Evolutionary conservation across 495 filamentous ascomycete species (phyloP), one percentile per base, ranked within the genome.

Genomic region (Daldinia decipiens): DNA sequence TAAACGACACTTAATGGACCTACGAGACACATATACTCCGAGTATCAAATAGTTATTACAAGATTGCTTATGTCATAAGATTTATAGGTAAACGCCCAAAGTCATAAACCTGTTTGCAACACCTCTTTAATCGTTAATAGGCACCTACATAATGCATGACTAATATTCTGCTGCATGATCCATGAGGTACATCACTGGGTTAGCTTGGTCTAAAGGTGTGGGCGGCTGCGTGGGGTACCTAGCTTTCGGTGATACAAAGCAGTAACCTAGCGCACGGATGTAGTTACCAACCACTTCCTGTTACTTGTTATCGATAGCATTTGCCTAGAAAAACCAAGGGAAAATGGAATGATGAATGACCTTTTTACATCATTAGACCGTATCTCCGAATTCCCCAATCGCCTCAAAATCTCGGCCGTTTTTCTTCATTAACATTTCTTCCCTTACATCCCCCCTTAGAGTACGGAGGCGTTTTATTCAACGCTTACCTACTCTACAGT

Each of bases 331-430:
- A 66, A 57, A 58, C 8, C 47, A 54, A 43, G 21, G 24, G 38
- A 56, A 65, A 70, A 56, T 61, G 61, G 56, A 24, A 55, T 63
- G 53, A 67, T 57, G 34, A 59, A 21, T 57, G 45, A 12, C 24
- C 54, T 31, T 57, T 67, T 64, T 70, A 67, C 71, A 67, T 73
- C 65, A 68, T 68, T 68, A 36, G 61, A 53, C 69, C 65, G 65
- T 64, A 68, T 68, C 70, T 67, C 60, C 64, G 67, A 67, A 34
- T 67, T 64, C 59, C 27, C 64, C 54, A 65, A 68, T 72, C 55
- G 43, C 57, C 29, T 65, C 59, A 67, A 19, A 61, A 52, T 59
- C 27, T 50, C 56, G 26, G 34, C 11, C 15, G 15, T 29, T 72
- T 51, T 58, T 38, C 50, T 51, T 45, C 58, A 47, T 47, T 27